phyloP scores from a whole-genome alignment of 2,329 filamentous ascomycete genomes.

The Xylogone sp. region DNA sequence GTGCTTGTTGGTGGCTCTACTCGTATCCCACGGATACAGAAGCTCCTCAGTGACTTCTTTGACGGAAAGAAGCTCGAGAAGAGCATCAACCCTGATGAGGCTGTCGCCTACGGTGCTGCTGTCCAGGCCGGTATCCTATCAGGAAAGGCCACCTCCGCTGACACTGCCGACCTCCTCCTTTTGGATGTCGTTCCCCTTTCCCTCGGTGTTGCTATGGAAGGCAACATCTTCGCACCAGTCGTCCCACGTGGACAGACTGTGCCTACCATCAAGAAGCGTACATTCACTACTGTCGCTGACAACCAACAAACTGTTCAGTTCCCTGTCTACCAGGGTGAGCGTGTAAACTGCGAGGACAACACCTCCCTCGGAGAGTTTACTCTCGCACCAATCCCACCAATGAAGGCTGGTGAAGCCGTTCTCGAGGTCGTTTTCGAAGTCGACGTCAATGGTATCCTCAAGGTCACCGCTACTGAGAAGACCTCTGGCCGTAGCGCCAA shows the following conservation, averaged over 20 bases:
- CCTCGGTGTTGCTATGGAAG: slow-evolving; percentile 98
- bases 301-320: slow-evolving; percentile 82
- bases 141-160: slow-evolving; percentile 93
- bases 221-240: slow-evolving; percentile 96
- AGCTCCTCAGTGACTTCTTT: slow-evolving; percentile 98
- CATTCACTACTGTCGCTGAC: slow-evolving; percentile 83
- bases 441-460: slow-evolving; percentile 99
- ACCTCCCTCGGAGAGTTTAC: slow-evolving; percentile 97
- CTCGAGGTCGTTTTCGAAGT: slow-evolving; percentile 99
- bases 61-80: slow-evolving; percentile 99
- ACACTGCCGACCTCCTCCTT: slow-evolving; percentile 90
- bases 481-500: slow-evolving; percentile 96
- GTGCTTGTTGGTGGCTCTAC: slow-evolving; percentile 98
- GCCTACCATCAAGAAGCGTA: slow-evolving; percentile 77
- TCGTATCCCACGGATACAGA: slow-evolving; percentile 98
- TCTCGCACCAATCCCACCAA: slow-evolving; percentile 79
- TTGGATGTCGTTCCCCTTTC: slow-evolving; percentile 95
- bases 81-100: slow-evolving; percentile 99
- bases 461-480: slow-evolving; percentile 99
- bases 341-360: slow-evolving; percentile 98
- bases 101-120: slow-evolving; percentile 96
- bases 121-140: slow-evolving; percentile 99
- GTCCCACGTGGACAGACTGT: slow-evolving; percentile 76
- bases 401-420: slow-evolving; percentile 93
- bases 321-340: slow-evolving; percentile 93